phyloP scores from a whole-genome alignment of 352 stramenopile genomes.

The Aphanomyces invadans region DNA sequence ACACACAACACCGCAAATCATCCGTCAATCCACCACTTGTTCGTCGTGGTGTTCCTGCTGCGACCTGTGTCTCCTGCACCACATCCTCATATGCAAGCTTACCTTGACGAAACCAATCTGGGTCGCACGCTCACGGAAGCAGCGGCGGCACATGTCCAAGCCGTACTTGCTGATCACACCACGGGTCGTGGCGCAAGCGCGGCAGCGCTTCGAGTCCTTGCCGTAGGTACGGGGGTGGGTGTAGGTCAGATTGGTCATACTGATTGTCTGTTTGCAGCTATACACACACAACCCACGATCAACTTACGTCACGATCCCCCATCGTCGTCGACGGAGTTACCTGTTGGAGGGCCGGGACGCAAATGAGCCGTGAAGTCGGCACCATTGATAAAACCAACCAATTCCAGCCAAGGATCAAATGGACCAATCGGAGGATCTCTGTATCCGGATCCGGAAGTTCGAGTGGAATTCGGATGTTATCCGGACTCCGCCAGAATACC shows the following conservation, averaged over 20 bases:
- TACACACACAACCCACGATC: neutral
- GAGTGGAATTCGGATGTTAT: neutral
- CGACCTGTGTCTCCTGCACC: too few relatives aligned
- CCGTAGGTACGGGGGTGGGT: conserved; percentile 81
- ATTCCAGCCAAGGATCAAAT: conserved; percentile 16
- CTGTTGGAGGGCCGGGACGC: conserved; percentile 23
- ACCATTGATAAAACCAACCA: conserved; percentile 13
- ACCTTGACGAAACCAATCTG: conserved; percentile 96
- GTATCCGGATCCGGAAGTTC: neutral
- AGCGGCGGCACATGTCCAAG: conserved; percentile 94
- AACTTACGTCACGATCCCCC: too few relatives aligned
- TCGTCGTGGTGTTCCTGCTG: too few relatives aligned
- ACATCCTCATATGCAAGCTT: conserved; percentile 13
- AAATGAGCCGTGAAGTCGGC: conserved; percentile 2
- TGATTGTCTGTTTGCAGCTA: conserved; percentile 24
- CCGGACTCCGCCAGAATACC: neutral
- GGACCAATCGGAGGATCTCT: neutral
- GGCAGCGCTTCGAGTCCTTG: conserved; percentile 87
- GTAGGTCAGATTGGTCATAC: conserved; percentile 86
- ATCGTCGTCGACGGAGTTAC: neutral
- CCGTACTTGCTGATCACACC: conserved; percentile 95
- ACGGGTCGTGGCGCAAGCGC: conserved; percentile 85
- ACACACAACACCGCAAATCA: conserved; percentile 1
- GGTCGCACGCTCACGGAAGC: conserved; percentile 91
- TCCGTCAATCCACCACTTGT: too few relatives aligned